These are phyloP conservation scores for Alternaria ethzedia DNA, from an alignment of 2,329 filamentous ascomycete genomes.

Conservation along the genomic window DNA sequence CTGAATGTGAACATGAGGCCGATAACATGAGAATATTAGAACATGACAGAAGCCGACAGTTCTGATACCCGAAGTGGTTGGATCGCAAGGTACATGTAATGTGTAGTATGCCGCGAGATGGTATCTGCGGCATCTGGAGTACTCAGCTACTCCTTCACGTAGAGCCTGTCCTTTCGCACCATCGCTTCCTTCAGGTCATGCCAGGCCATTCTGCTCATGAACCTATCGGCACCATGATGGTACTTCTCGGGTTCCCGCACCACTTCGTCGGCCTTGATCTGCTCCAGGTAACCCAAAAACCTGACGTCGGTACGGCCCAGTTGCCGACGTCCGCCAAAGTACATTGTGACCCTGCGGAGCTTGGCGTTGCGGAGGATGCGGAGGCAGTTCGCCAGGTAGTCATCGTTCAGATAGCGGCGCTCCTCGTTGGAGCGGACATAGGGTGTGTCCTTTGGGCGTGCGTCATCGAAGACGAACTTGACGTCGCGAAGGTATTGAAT, in stretches of 20 bases:
- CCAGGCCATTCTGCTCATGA: slow-evolving; percentile 44
- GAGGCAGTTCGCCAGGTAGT: slow-evolving; percentile 54
- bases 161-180: slow-evolving; percentile 48
- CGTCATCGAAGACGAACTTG: slow-evolving; percentile 55
- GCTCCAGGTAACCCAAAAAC: slow-evolving; percentile 54
- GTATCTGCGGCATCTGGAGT: not conserved
- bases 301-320: slow-evolving; percentile 46
- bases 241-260: slow-evolving; percentile 23
- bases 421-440: slow-evolving; percentile 48
- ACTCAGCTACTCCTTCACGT: slow-evolving; percentile 21
- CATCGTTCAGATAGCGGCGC: slow-evolving; percentile 58
- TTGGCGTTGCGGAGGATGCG: slow-evolving; percentile 52
- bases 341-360: slow-evolving; percentile 51
- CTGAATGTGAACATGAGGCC: not conserved
- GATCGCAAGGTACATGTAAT: not conserved
- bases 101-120: not conserved
- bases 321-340: slow-evolving; percentile 51
- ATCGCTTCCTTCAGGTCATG: slow-evolving; percentile 42
- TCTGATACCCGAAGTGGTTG: not conserved
- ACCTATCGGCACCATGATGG: slow-evolving; percentile 30
- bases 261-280: slow-evolving; percentile 54
- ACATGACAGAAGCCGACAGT: not conserved
- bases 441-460: slow-evolving; percentile 50
- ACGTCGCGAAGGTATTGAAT: slow-evolving; percentile 55
- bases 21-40: not conserved